Percentiles rank a stretch among this genome's conserved stretches.
These are phyloP conservation scores for Scortechinia acanthostroma DNA, from an alignment of 2,329 filamentous ascomycete species.

Conservation along the genomic window DNA sequence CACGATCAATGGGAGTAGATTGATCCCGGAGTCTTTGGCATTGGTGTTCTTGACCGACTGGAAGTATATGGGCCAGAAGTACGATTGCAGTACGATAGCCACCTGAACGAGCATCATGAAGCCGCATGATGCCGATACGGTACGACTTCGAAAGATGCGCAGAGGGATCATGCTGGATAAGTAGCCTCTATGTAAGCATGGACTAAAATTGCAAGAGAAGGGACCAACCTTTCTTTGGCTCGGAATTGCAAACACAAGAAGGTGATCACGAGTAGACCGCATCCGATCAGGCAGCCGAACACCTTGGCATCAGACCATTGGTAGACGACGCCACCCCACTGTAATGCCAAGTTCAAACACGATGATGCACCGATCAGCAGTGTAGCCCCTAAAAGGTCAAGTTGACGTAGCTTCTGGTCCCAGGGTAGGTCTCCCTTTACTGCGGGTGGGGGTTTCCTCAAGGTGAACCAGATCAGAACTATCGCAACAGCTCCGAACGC, in stretches of 20 bases:
- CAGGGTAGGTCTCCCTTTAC: slow-evolving; percentile 9
- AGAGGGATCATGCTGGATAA: background rate
- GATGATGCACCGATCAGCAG: slow-evolving; percentile 14
- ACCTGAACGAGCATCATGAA: slow-evolving; percentile 10
- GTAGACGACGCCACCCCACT: slow-evolving; percentile 28
- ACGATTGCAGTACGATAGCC: slow-evolving; percentile 15
- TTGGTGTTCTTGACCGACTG: background rate
- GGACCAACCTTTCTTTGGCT: slow-evolving; percentile 19
- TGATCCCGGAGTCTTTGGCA: background rate
- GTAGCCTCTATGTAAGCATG: slow-evolving; percentile 18
- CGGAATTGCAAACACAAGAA: slow-evolving; percentile 25
- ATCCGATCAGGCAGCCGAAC: slow-evolving; percentile 20
- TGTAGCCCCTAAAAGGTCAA: slow-evolving; percentile 14
- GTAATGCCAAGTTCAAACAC: slow-evolving; percentile 33
- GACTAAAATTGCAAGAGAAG: slow-evolving; percentile 23
- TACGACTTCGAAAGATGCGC: background rate
- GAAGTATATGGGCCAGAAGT: background rate
- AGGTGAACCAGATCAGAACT: slow-evolving; percentile 13
- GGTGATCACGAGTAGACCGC: slow-evolving; percentile 22
- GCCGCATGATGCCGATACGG: slow-evolving; percentile 3
- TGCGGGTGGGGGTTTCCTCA: slow-evolving; percentile 1
- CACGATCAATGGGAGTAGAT: slow-evolving; percentile 5
- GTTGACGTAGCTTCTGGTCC: slow-evolving; percentile 12
- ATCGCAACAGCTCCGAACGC: slow-evolving; percentile 12
- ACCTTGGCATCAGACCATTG: slow-evolving; percentile 18